Percentiles rank a stretch among this genome's conserved stretches.
Conservation (phyloP, 2,329 filamentous ascomycete species). For the Raffaelea ambrosiae region DNA sequence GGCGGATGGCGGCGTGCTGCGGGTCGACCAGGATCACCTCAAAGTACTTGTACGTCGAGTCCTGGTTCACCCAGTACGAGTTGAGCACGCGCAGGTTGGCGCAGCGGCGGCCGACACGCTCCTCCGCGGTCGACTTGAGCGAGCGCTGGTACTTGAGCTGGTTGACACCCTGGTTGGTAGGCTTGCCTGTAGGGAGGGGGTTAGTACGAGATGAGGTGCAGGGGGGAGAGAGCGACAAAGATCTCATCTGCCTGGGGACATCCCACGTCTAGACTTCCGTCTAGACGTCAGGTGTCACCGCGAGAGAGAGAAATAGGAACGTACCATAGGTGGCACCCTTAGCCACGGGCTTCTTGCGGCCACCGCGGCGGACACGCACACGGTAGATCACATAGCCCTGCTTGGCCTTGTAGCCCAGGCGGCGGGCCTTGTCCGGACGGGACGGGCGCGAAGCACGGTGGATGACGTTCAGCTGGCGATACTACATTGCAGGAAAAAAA, state of each 20-base stretch:
- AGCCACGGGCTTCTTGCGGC: constrained; percentile 90
- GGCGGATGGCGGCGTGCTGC: constrained; percentile 99
- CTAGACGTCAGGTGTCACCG: too few species aligned
- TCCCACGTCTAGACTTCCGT: too few species aligned
- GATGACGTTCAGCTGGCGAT: constrained; percentile 99
- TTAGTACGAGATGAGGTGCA: too few species aligned
- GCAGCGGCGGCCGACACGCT: constrained; percentile 98
- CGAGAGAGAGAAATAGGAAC: constrained; percentile 1
- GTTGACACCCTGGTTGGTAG: constrained; percentile 99
- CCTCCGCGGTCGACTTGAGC: constrained; percentile 94
- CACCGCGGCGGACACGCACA: constrained; percentile 94
- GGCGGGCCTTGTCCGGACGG: constrained; percentile 99
- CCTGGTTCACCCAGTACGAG: constrained; percentile 99
- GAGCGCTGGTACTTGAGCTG: constrained; percentile 99
- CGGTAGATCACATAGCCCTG: constrained; percentile 99
- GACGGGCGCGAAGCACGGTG: constrained; percentile 97
- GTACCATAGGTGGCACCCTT: constrained; percentile 99
- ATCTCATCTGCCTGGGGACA: too few species aligned
- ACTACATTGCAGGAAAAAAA: constrained; percentile 59
- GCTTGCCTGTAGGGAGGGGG: constrained; percentile 65
- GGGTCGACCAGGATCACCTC: constrained; percentile 99
- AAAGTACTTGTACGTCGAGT: constrained; percentile 99
- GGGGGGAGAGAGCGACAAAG: neutral
- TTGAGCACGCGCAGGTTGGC: constrained; percentile 99
- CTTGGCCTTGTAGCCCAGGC: constrained; percentile 99